Percentiles rank a stretch among this genome's conserved stretches.
These are phyloP conservation scores for Sporothrix phasma DNA, from an alignment of 2,329 filamentous ascomycete genomes.

Conservation along the genomic window DNA sequence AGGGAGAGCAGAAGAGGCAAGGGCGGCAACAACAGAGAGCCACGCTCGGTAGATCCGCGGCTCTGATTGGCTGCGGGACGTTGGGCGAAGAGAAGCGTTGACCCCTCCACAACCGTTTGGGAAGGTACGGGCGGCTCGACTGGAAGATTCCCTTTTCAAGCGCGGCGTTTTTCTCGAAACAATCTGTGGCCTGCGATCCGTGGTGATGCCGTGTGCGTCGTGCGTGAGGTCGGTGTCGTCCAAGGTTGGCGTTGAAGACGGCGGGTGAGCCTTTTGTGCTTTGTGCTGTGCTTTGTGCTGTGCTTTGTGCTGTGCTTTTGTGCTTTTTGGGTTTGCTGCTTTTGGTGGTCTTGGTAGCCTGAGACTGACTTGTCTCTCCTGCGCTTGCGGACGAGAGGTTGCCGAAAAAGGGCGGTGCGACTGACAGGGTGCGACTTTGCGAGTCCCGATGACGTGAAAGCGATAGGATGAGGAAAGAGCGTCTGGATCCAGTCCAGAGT, in stretches of 20 bases:
- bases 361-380: neutral
- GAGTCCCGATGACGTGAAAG: neutral
- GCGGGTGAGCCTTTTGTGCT: neutral
- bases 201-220: constrained; percentile 1
- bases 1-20: constrained; percentile 1
- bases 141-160: constrained; percentile 6
- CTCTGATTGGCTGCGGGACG: constrained; percentile 14
- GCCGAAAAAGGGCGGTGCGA: neutral
- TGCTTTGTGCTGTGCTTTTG: too few species aligned
- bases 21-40: constrained; percentile 3
- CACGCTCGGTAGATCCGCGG: neutral
- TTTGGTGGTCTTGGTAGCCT: neutral
- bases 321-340: too few species aligned
- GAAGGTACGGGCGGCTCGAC: constrained; percentile 19
- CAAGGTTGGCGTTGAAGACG: neutral
- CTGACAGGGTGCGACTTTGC: constrained; percentile 9
- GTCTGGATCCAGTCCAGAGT: constrained; percentile 12
- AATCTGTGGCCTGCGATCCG: neutral
- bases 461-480: neutral
- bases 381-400: constrained; percentile 3
- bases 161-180: constrained; percentile 1
- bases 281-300: too few species aligned
- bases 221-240: constrained; percentile 5
- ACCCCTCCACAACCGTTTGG: constrained; percentile 18
- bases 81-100: constrained; percentile 3